These are phyloP conservation scores for Phytophthora foliorum DNA, from an alignment of 352 stramenopile genomes.

Conservation along the genomic window DNA sequence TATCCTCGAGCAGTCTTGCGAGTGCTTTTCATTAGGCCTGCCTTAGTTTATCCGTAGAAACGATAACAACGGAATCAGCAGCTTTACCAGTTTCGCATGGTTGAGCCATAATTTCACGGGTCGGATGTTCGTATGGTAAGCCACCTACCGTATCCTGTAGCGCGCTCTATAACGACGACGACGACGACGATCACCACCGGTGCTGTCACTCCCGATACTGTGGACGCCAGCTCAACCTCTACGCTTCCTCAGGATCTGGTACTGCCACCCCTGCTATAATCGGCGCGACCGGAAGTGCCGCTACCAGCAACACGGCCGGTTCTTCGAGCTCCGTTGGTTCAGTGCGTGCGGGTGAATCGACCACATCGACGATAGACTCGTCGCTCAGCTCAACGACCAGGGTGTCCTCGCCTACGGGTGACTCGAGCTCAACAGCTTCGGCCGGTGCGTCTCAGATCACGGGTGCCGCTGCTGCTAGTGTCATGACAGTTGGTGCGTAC, in stretches of 20 bases:
- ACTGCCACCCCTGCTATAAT: background rate
- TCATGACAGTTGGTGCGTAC: constrained; percentile 21
- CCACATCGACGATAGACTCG: constrained; percentile 11
- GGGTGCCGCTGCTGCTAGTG: constrained; percentile 11
- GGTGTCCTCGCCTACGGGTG: constrained; percentile 15
- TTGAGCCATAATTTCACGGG: too few species aligned
- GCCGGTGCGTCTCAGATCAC: constrained; percentile 30
- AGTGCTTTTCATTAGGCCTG: too few species aligned
- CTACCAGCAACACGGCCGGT: constrained; percentile 7
- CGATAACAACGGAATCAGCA: too few species aligned
- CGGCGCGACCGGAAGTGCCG: constrained; percentile 1
- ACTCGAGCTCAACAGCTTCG: constrained; percentile 14
- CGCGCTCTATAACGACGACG: too few species aligned
- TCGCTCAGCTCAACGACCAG: constrained; percentile 4
- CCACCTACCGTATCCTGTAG: too few species aligned
- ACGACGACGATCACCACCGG: constrained; percentile 3
- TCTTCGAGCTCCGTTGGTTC: constrained; percentile 3
- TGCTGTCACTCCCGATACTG: constrained; percentile 6
- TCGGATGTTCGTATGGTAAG: too few species aligned
- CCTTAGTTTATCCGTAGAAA: too few species aligned
- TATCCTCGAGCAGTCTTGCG: too few species aligned
- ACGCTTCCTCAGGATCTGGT: constrained; percentile 5
- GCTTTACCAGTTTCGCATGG: too few species aligned
- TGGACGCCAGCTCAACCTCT: background rate
- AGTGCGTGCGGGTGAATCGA: background rate